These are phyloP conservation scores for Conringia planisiliqua DNA, from an alignment of 345 rosid species.

Conservation along the genomic window DNA sequence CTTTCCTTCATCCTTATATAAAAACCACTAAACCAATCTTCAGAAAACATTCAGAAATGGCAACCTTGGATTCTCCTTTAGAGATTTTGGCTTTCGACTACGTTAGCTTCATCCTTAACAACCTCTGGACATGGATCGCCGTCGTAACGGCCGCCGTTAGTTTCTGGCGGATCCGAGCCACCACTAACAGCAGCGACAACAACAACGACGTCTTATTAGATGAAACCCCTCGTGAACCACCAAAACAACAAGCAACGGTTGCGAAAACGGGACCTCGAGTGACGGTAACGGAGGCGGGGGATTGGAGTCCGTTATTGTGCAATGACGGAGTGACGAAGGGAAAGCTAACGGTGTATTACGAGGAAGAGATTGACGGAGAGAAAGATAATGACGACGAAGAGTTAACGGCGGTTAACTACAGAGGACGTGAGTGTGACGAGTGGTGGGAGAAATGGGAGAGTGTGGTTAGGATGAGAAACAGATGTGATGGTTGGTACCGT, in stretches of 20 bases:
- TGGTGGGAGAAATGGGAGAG: slow-evolving; percentile 36
- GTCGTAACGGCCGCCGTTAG: slow-evolving; percentile 39
- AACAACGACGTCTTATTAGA: not conserved
- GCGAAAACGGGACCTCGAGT: not conserved
- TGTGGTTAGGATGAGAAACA: slow-evolving; percentile 42
- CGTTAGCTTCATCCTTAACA: slow-evolving; percentile 22
- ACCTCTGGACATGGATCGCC: slow-evolving; percentile 37
- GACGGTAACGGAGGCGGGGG: slow-evolving; percentile 1
- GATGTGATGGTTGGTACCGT: slow-evolving; percentile 54
- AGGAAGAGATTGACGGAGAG: slow-evolving; percentile 12
- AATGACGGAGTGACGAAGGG: slow-evolving; percentile 29
- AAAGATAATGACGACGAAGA: slow-evolving; percentile 17
- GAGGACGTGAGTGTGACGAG: slow-evolving; percentile 6
- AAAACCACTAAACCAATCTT: not conserved
- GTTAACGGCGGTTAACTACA: slow-evolving; percentile 8
- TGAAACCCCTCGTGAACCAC: not conserved
- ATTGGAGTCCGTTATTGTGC: slow-evolving; percentile 4
- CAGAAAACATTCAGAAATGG: slow-evolving; percentile 15
- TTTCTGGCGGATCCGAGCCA: slow-evolving; percentile 34
- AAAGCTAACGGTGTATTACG: slow-evolving; percentile 24
- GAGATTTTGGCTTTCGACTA: slow-evolving; percentile 27
- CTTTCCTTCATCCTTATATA: not conserved
- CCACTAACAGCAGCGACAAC: not conserved
- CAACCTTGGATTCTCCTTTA: slow-evolving; percentile 30
- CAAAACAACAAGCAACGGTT: not conserved